Conservation (phyloP, 1,284 basidiomycete species). For the Takashimella koratensis region DNA sequence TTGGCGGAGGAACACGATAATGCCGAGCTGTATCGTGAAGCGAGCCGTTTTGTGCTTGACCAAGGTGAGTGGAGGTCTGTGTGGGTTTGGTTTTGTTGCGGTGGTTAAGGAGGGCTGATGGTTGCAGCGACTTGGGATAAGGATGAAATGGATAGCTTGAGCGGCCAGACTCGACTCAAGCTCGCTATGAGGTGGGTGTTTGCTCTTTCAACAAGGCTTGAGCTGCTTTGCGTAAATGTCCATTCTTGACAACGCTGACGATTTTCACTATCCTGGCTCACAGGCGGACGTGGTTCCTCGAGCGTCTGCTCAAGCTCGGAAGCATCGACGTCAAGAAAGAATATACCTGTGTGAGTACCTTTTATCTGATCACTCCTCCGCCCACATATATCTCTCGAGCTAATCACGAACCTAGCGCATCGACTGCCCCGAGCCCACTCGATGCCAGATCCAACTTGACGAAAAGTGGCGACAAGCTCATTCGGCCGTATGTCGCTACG, state of each 20-base stretch:
- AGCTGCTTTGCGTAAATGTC: not conserved
- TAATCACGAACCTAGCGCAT: constrained; percentile 56
- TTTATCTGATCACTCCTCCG: not conserved
- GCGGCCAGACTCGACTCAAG: constrained; percentile 74
- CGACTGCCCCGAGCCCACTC: constrained; percentile 73
- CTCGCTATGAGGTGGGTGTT: constrained; percentile 69
- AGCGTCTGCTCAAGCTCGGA: constrained; percentile 86
- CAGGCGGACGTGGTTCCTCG: constrained; percentile 87
- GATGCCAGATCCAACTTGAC: constrained; percentile 81
- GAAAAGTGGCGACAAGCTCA: constrained; percentile 91
- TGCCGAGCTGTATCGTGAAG: constrained; percentile 82
- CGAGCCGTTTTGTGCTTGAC: constrained; percentile 83
- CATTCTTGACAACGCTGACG: constrained; percentile 5
- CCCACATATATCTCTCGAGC: not conserved
- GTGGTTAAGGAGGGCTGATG: not conserved
- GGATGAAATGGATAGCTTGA: constrained; percentile 68
- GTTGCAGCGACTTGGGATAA: constrained; percentile 55
- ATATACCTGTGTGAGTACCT: constrained; percentile 30
- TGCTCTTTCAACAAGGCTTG: not conserved
- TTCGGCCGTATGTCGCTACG: constrained; percentile 79
- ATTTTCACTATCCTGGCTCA: not conserved
- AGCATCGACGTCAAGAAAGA: constrained; percentile 80
- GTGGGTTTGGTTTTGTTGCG: too few relatives aligned
- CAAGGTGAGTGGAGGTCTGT: constrained; percentile 60
- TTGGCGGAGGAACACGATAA: constrained; percentile 83